Base-by-base conservation (phyloP, 257 asterid species). In the Solanum sparsipilum region DNA sequence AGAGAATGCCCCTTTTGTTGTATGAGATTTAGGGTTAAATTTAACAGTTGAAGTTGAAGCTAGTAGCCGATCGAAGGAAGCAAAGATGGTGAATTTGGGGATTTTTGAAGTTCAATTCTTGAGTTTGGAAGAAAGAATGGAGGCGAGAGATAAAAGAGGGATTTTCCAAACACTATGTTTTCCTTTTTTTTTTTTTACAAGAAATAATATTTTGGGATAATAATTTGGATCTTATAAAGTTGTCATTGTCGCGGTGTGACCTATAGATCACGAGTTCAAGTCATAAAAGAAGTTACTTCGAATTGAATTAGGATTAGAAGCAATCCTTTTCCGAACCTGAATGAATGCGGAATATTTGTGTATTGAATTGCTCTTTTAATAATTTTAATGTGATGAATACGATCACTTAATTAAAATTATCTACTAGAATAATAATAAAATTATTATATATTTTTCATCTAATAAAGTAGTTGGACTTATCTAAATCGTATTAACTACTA, bases 161-260 rank as follows among this genome's bases (percentile, higher is more conserved):
- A 35, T 74, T 74, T 70, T 35, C 8, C 15, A 18, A 18, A 18
- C 46, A 3, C 38, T 72, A 0, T 32, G n/a, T 74, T 35, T 20
- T 34, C 13, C 5, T 2, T 2, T 4, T 20, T 4, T 32, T 11
- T 12, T 4, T 8, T 5, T 68, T 1, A 1, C 1, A 7, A 58
- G 67, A 58, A 58, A 70, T 31, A 70, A 29, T 29, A 1, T 71
- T 31, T 32, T 71, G 13, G 78, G n/a, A 71, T 32, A 15, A 18
- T 71, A 71, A 71, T 31, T 68, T 68, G 36, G 34, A 68, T 68
- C 23, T 68, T 68, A 68, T 60, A 60, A 23, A 60, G 70, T 60
- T 23, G 13, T 60, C 13, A 10, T 23, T 0, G 0, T 10, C 16
- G 1, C 4, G 1, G 32, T 12, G 34, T 5, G 20, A 25, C 34